Evolutionary conservation across 495 filamentous ascomycete genomes (phyloP).

Genomic region (Peziza echinospora): DNA sequence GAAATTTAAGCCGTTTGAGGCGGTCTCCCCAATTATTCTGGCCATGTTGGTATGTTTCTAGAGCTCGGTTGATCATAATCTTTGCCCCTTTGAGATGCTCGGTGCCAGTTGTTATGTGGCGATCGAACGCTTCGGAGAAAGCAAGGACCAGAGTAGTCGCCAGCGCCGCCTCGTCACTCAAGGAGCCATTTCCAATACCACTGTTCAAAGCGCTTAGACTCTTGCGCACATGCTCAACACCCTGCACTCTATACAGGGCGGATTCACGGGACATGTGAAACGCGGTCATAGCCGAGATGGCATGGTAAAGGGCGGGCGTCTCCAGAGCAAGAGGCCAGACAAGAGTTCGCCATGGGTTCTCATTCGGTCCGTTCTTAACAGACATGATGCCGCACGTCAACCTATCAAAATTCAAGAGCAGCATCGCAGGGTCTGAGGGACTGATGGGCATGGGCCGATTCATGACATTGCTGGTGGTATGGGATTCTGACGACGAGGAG

Average conservation of each 20-base stretch:
- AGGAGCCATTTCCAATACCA: constrained; percentile 30
- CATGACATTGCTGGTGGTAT: constrained; percentile 1
- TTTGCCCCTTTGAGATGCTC: constrained; percentile 51
- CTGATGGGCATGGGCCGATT: background rate
- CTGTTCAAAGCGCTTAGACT: constrained; percentile 38
- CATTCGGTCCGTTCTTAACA: constrained; percentile 45
- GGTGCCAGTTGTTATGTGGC: constrained; percentile 51
- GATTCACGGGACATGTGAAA: constrained; percentile 48
- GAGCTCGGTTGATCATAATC: constrained; percentile 36
- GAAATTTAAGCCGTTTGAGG: constrained; percentile 38
- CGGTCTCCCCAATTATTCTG: constrained; percentile 23
- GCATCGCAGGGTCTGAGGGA: constrained; percentile 31
- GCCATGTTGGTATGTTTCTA: constrained; percentile 21
- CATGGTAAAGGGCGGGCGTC: constrained; percentile 51
- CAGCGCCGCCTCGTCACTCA: constrained; percentile 43
- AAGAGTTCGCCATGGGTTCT: constrained; percentile 60
- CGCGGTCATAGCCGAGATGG: constrained; percentile 50
- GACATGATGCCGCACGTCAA: constrained; percentile 60
- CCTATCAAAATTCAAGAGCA: constrained; percentile 44
- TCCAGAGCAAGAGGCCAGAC: constrained; percentile 49
- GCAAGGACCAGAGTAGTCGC: constrained; percentile 54
- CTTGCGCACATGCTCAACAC: constrained; percentile 50
- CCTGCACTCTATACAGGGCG: constrained; percentile 36
- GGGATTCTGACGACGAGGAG: constrained; percentile 11
- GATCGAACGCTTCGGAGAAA: constrained; percentile 62